Percentiles rank a stretch among this genome's conserved stretches.
Conservation (phyloP, 139 green algal species). For the Chlorella sp. region DNA sequence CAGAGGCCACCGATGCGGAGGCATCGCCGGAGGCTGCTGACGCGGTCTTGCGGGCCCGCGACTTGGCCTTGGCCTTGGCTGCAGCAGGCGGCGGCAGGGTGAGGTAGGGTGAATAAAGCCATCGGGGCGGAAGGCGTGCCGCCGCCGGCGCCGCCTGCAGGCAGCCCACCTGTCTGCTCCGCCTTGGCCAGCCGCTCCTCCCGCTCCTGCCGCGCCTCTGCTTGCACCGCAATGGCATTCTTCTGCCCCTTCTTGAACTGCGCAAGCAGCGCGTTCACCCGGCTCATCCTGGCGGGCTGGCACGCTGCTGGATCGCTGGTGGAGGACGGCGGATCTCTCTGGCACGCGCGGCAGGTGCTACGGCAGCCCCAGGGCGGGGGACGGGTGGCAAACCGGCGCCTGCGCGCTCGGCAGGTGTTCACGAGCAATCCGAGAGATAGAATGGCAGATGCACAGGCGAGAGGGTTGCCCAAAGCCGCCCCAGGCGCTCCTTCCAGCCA, state of each 20-base stretch:
- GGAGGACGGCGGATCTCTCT: no score
- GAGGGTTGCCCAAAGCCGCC: no score
- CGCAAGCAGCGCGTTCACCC: conserved; percentile 12
- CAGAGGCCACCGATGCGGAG: conserved; percentile 27
- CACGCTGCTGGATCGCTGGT: no score
- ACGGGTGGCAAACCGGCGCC: no score
- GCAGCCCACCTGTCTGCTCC: not conserved
- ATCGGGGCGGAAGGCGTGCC: not conserved
- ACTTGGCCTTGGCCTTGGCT: not conserved
- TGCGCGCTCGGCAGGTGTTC: no score
- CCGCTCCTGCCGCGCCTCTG: conserved; percentile 36
- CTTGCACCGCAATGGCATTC: conserved; percentile 6
- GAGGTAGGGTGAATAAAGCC: not conserved
- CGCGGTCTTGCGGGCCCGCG: not conserved
- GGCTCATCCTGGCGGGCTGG: not conserved
- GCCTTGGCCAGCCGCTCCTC: conserved; percentile 37
- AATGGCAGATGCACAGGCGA: no score
- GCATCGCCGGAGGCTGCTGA: conserved; percentile 26
- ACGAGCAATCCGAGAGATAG: no score
- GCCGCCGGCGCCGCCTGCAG: not conserved
- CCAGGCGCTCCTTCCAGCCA: no score
- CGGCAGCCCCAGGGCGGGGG: no score
- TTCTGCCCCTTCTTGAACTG: conserved; percentile 36
- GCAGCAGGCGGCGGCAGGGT: not conserved
- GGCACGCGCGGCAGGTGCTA: no score